These are phyloP conservation scores for Claviceps sp. DNA, from an alignment of 2,329 filamentous ascomycete species.

Conservation along the genomic window DNA sequence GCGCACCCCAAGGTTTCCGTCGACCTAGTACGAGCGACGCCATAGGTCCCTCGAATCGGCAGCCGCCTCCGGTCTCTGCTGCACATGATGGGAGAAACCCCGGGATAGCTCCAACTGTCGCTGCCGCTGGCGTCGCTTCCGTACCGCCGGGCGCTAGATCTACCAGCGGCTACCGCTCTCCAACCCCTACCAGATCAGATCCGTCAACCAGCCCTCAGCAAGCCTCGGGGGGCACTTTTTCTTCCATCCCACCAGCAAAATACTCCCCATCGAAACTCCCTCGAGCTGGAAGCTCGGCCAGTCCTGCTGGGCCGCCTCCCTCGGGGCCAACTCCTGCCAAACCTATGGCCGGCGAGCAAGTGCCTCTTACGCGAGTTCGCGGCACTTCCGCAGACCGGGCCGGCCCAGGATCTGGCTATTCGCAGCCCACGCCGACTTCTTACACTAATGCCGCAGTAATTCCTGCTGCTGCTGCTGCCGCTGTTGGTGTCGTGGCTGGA, in stretches of 20 bases:
- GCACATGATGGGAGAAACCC: conserved; percentile 2
- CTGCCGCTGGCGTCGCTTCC: neutral
- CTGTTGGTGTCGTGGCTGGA: conserved; percentile 15
- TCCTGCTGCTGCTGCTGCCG: conserved; percentile 19
- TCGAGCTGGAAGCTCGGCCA: conserved; percentile 14
- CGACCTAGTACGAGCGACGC: conserved; percentile 30
- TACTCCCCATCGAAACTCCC: conserved; percentile 24
- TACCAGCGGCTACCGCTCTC: conserved; percentile 28
- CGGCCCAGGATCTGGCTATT: conserved; percentile 21
- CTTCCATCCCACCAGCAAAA: conserved; percentile 2
- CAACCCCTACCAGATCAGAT: conserved; percentile 26
- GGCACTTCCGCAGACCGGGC: conserved; percentile 36
- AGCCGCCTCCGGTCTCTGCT: conserved; percentile 19
- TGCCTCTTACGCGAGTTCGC: conserved; percentile 28
- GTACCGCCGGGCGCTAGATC: conserved; percentile 16
- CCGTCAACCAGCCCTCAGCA: conserved; percentile 17
- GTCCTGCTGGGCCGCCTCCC: conserved; percentile 38
- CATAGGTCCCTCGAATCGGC: conserved; percentile 17
- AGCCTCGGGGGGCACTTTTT: conserved; percentile 13
- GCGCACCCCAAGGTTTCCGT: conserved; percentile 22
- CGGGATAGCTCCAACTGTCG: neutral
- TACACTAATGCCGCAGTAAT: conserved; percentile 10
- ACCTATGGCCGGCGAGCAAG: conserved; percentile 26
- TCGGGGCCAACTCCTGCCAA: conserved; percentile 38
- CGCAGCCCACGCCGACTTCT: conserved; percentile 12